Evolutionary conservation across 2,329 filamentous ascomycete species (phyloP).

Genomic region (Chaetomium sp.): DNA sequence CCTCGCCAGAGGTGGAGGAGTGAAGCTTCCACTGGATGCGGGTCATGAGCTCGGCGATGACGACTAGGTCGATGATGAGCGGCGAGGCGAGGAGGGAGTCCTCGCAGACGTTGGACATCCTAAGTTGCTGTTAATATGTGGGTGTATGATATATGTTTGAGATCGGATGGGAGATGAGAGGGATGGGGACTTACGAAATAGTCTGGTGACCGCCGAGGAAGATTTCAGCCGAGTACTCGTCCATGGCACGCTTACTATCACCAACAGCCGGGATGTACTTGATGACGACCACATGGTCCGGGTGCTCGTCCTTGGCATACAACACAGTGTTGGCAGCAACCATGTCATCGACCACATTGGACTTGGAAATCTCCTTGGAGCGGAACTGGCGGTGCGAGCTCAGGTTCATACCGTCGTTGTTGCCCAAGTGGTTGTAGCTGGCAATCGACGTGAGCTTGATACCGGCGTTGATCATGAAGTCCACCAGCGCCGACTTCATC

Average conservation of each 20-base stretch:
- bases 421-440: conserved; percentile 98
- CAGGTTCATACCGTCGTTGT: conserved; percentile 98
- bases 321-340: conserved; percentile 89
- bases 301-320: conserved; percentile 88
- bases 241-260: conserved; percentile 96
- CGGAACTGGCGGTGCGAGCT: conserved; percentile 98
- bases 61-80: conserved; percentile 91
- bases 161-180: neutral
- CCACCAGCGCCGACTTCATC: conserved; percentile 99
- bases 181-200: conserved; percentile 57
- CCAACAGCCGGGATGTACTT: conserved; percentile 99
- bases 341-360: conserved; percentile 99
- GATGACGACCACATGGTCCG: conserved; percentile 97
- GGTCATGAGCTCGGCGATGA: conserved; percentile 96
- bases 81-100: conserved; percentile 94
- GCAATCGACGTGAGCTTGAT: conserved; percentile 99
- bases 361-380: conserved; percentile 99
- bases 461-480: conserved; percentile 96
- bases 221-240: conserved; percentile 99
- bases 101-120: conserved; percentile 97
- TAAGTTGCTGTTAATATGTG: conserved; percentile 28
- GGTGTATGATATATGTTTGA: neutral
- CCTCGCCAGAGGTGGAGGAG: conserved; percentile 35
- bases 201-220: conserved; percentile 98
- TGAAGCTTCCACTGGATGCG: conserved; percentile 83